These are phyloP conservation scores for Pestalotiopsis sp. DNA, from an alignment of 2,329 filamentous ascomycete genomes.

Conservation along the genomic window DNA sequence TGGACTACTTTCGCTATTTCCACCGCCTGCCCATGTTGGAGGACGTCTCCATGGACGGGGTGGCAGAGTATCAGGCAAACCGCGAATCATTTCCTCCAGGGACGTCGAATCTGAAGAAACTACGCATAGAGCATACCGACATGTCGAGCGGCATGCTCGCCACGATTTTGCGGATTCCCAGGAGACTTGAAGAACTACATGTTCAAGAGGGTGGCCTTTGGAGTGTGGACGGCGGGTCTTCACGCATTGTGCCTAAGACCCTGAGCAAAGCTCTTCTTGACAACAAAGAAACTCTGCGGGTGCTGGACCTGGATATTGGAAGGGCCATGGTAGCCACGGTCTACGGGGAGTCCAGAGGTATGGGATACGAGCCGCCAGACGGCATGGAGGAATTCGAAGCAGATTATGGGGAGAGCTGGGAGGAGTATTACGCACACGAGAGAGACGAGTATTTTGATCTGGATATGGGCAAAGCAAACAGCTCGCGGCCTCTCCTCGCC, in stretches of 20 bases:
- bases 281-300: not conserved
- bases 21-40: not conserved
- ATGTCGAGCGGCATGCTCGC: not conserved
- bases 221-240: not conserved
- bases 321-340: not conserved
- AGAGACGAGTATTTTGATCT: not conserved
- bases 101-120: not conserved
- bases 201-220: not conserved
- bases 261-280: constrained; percentile 1
- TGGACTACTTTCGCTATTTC: not conserved
- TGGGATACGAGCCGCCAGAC: not conserved
- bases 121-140: not conserved
- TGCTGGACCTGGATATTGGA: constrained; percentile 1
- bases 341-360: not conserved
- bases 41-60: not conserved
- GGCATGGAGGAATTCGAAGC: not conserved
- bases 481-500: not conserved
- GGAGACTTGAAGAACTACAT: not conserved
- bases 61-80: not conserved
- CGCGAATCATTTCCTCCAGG: not conserved
- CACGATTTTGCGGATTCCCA: not conserved
- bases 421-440: not conserved
- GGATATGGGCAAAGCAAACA: not conserved
- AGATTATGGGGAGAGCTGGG: not conserved
- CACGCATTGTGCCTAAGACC: not conserved